Evolutionary conservation across 2,329 filamentous ascomycete species (phyloP), one percentile per base, ranked within the genome.

Genomic region (Penicillium sp.): DNA sequence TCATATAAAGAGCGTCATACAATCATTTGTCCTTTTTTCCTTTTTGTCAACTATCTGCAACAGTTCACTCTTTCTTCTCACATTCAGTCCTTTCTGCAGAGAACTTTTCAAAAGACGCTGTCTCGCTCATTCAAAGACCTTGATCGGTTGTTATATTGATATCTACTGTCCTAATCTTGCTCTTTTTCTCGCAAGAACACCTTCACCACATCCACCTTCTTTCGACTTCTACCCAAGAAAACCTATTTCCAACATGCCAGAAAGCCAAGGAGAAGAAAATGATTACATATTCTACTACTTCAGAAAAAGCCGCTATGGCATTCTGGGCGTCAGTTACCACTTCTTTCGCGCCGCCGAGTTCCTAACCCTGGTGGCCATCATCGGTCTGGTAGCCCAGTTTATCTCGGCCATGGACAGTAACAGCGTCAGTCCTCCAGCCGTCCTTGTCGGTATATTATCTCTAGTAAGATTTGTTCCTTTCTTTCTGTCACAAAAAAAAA

Each of bases 351-450:
- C 81, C 57, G 79, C 92, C 63, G 86, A 95, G 70, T 80, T 84
- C 59, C 74, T 88, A 61, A 84, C 83, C 24, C 86, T 96, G 68
- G 79, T 94, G 57, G 79, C 86, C 58, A 85, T 94, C 63, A 87
- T 96, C 62, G 90, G 91, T 47, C 83, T 96, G 71, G 85, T 85
- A 0, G 84, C 88, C 66, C 91, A 92, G 73, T 95, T 96, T 73
- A 86, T 96, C 66, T 81, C 85, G 23, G 81, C 89, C 64, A 91
- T 95, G 69, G 83, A 90, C 46, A 76, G 79, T 45, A 82, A 79
- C 21, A 81, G 86, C 61, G 82, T 86, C 55, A 79, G 82, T 28
- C 84, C 88, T 0, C 89, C 91, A 0, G 78, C 83, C 52, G 84
- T 91, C 47, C 79, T 97, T 21, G 83, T 96, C 28, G 50, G 35